Conservation (phyloP, 129 eudicot species). For the Pseudognaphalium luteoalbum region DNA sequence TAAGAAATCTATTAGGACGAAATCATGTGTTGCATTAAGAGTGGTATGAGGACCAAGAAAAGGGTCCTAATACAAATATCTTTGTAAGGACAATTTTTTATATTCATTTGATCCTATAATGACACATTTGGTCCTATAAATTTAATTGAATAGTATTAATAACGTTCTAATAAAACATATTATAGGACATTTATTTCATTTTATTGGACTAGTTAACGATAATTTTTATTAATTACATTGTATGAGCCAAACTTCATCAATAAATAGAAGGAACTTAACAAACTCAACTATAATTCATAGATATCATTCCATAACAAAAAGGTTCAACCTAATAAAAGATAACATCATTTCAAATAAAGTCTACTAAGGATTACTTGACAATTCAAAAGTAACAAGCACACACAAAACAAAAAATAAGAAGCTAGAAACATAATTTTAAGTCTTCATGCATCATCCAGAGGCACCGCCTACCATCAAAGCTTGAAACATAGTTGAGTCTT, state of each 20-base stretch:
- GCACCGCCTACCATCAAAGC: no score
- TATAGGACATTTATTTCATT: neutral
- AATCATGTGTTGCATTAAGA: no score
- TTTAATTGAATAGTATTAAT: no score
- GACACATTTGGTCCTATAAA: no score
- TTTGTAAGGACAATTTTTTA: neutral
- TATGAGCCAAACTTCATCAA: neutral
- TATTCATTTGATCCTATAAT: no score
- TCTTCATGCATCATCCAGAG: neutral
- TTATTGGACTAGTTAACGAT: neutral
- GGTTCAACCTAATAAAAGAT: neutral
- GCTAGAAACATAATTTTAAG: neutral
- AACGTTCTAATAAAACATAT: neutral
- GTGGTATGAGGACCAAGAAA: no score
- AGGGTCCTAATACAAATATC: neutral
- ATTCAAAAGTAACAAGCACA: no score
- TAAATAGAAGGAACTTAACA: neutral
- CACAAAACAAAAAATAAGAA: neutral
- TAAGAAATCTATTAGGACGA: no score
- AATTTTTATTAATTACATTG: no score
- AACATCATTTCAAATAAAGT: neutral
- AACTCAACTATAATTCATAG: neutral
- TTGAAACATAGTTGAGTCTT: no score
- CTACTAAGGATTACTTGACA: no score
- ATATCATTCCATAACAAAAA: neutral